phyloP scores from a whole-genome alignment of 2,329 filamentous ascomycete genomes.

The Xylariales sp. region DNA sequence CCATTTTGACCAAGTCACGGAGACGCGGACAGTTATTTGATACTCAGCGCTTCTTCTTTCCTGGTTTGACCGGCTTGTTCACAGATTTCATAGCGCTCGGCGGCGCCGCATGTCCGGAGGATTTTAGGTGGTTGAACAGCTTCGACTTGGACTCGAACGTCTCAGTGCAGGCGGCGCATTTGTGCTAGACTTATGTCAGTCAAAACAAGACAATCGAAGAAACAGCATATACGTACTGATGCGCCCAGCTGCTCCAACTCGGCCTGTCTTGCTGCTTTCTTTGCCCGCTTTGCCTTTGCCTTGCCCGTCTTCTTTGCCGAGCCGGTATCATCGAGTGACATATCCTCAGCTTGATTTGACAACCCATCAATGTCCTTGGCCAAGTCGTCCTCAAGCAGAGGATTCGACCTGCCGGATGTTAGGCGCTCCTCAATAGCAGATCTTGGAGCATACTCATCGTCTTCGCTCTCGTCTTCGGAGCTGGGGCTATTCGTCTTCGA shows the following conservation, averaged over 20 bases:
- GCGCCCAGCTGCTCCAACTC: conserved; percentile 28
- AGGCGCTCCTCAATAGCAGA: conserved; percentile 38
- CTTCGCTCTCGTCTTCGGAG: conserved; percentile 18
- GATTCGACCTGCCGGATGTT: conserved; percentile 9
- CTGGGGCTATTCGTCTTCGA: conserved; percentile 1
- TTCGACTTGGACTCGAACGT: conserved; percentile 59
- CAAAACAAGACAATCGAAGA: too few relatives aligned
- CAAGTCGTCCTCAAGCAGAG: conserved; percentile 13
- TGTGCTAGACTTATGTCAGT: conserved; percentile 26
- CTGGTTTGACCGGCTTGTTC: conserved; percentile 23
- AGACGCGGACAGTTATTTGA: too few relatives aligned
- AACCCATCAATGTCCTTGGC: conserved; percentile 4
- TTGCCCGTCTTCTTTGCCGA: conserved; percentile 42
- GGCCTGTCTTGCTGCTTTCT: conserved; percentile 38
- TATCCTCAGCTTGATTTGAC: conserved; percentile 15
- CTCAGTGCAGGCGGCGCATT: conserved; percentile 40
- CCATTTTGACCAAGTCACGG: too few relatives aligned
- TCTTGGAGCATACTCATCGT: conserved; percentile 44
- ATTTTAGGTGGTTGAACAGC: conserved; percentile 69
- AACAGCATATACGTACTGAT: conserved; percentile 27
- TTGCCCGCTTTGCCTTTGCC: conserved; percentile 46
- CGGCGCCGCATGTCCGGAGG: conserved; percentile 58
- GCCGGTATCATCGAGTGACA: conserved; percentile 22
- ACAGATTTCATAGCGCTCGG: conserved; percentile 16
- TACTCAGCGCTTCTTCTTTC: conserved; percentile 33